Evolutionary conservation across 2,329 filamentous ascomycete genomes (phyloP).

Genomic region (Dryadomyces quercivorus): DNA sequence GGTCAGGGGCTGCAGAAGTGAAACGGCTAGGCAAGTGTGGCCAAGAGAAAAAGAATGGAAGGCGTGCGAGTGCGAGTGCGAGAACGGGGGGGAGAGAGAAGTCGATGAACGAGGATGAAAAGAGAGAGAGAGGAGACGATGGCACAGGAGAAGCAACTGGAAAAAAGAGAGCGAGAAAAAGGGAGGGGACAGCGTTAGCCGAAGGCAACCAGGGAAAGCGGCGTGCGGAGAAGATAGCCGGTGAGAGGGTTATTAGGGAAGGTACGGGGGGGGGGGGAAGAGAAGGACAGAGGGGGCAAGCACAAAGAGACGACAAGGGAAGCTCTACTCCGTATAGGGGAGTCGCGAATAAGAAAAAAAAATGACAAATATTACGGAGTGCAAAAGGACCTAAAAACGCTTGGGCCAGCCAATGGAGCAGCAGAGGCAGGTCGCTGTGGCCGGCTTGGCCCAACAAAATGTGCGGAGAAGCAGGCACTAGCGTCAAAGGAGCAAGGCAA

Average conservation of each 20-base stretch:
- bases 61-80: not conserved
- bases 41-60: not conserved
- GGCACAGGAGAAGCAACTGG: not conserved
- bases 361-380: not conserved
- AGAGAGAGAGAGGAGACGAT: not conserved
- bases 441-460: not conserved
- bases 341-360: no score
- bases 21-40: not conserved
- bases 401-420: not conserved
- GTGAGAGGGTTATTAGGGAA: not conserved
- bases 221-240: not conserved
- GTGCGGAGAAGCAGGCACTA: conserved; percentile 2
- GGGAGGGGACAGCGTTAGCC: not conserved
- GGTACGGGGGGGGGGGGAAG: not conserved
- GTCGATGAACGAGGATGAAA: not conserved
- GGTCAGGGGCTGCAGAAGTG: not conserved
- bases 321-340: not conserved
- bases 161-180: not conserved
- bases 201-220: not conserved
- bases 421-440: not conserved
- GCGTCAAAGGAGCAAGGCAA: not conserved
- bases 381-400: not conserved
- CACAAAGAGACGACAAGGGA: not conserved
- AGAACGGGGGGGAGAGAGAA: not conserved
- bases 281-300: not conserved